Percentiles rank a stretch among this genome's conserved stretches.
Evolutionary conservation across 139 green algal species (phyloP).

Genomic region (Deuterostichococcus epilithicus): DNA sequence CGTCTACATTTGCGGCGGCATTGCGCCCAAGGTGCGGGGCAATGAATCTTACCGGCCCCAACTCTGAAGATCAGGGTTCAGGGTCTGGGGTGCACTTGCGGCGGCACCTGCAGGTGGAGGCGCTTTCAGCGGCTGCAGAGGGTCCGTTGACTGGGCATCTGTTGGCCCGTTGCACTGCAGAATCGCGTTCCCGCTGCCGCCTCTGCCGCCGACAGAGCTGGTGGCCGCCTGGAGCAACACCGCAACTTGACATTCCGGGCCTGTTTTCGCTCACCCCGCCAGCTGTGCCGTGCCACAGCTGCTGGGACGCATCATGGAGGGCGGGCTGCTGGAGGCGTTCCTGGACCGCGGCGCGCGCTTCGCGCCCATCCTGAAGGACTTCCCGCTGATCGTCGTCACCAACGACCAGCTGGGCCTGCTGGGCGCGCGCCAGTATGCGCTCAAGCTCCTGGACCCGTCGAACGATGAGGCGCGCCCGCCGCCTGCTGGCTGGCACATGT

Average conservation of each 20-base stretch:
- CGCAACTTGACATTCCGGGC: no score
- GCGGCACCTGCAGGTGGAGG: no score
- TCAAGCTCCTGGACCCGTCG: slow-evolving; percentile 30
- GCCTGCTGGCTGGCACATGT: no score
- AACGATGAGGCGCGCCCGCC: not conserved
- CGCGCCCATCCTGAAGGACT: slow-evolving; percentile 35
- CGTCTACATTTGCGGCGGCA: slow-evolving; percentile 88
- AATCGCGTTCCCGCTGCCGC: no score
- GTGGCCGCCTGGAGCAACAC: no score
- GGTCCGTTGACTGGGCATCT: no score
- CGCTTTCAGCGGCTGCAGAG: no score
- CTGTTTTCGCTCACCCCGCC: no score
- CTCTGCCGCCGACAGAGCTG: no score
- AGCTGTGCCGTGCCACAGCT: slow-evolving; percentile 27
- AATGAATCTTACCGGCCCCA: not conserved
- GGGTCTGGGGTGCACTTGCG: not conserved
- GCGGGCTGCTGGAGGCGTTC: slow-evolving; percentile 64
- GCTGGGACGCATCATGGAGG: slow-evolving; percentile 48
- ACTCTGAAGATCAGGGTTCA: not conserved
- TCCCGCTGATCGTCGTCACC: slow-evolving; percentile 70
- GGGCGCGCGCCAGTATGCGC: slow-evolving; percentile 55
- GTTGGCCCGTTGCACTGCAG: no score
- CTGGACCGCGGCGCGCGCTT: slow-evolving; percentile 51
- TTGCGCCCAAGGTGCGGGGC: slow-evolving; percentile 64
- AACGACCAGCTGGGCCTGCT: slow-evolving; percentile 72